A percentile compares a stretch with the other conserved stretches of the same genome.
Conservation (phyloP, 2,329 filamentous ascomycete genomes). For the Corynespora cassiicola region DNA sequence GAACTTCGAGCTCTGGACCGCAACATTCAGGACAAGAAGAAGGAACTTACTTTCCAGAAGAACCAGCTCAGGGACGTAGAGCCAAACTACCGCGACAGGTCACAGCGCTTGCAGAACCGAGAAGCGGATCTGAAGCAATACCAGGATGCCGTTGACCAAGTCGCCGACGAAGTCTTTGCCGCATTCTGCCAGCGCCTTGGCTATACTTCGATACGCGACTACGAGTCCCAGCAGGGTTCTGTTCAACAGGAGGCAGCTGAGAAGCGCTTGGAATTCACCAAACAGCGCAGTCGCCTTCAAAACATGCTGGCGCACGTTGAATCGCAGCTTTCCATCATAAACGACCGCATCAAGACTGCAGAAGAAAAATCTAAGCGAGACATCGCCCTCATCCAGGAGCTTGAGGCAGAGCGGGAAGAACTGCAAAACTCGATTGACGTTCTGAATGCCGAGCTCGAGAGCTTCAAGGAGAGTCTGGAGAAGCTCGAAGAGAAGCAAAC, state of each 20-base stretch:
- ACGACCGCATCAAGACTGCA: conserved; percentile 72
- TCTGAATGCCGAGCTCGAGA: conserved; percentile 77
- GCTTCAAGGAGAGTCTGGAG: conserved; percentile 74
- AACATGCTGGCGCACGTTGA: conserved; percentile 70
- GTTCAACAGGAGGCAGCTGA: conserved; percentile 88
- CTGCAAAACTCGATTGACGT: conserved; percentile 77
- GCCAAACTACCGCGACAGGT: conserved; percentile 79
- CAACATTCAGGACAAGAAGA: conserved; percentile 84
- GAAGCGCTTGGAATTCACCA: conserved; percentile 84
- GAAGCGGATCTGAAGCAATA: conserved; percentile 62
- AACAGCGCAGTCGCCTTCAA: conserved; percentile 71
- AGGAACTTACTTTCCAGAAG: conserved; percentile 76
- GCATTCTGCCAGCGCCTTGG: conserved; percentile 86
- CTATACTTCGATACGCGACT: conserved; percentile 88
- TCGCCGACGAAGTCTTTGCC: conserved; percentile 88
- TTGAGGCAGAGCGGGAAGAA: conserved; percentile 74
- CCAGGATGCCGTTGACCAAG: conserved; percentile 72
- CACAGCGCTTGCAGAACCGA: conserved; percentile 69
- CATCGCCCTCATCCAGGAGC: conserved; percentile 66
- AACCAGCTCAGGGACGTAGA: conserved; percentile 76
- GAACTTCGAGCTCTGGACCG: conserved; percentile 81
- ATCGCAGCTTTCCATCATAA: conserved; percentile 73
- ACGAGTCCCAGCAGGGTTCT: conserved; percentile 91
- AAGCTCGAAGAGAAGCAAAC: conserved; percentile 71
- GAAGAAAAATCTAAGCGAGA: conserved; percentile 72